Evolutionary conservation across 2,329 filamentous ascomycete genomes (phyloP).

Genomic region (Calcarisporium arbuscula): DNA sequence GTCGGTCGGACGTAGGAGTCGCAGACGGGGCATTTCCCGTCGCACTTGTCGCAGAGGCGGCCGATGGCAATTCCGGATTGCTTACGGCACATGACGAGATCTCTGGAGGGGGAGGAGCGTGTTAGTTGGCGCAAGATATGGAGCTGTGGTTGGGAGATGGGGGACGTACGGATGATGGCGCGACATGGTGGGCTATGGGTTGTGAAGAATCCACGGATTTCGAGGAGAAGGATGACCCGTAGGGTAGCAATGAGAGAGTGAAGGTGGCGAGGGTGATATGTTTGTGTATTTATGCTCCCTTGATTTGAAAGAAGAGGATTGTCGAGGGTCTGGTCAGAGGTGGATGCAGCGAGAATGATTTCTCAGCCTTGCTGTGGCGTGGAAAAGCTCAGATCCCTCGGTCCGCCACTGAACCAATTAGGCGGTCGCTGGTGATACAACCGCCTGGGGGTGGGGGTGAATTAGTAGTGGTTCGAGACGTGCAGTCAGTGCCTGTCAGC

Average conservation of each 20-base stretch:
- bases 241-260: slow-evolving; percentile 3
- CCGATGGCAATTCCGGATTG: slow-evolving; percentile 96
- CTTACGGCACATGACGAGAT: slow-evolving; percentile 99
- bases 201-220: neutral
- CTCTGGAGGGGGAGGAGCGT: slow-evolving; percentile 40
- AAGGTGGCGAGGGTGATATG: slow-evolving; percentile 3
- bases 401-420: too few relatives aligned
- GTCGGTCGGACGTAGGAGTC: slow-evolving; percentile 98
- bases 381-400: slow-evolving; percentile 7
- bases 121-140: slow-evolving; percentile 18
- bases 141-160: slow-evolving; percentile 2
- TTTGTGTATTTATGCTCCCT: too few relatives aligned
- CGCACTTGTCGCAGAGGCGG: slow-evolving; percentile 98
- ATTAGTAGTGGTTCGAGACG: too few relatives aligned
- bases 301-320: slow-evolving; percentile 2
- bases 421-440: too few relatives aligned
- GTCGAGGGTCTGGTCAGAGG: slow-evolving; percentile 1
- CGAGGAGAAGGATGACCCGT: slow-evolving; percentile 3
- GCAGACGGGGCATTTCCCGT: slow-evolving; percentile 98
- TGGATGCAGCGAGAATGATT: slow-evolving; percentile 19
- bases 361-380: slow-evolving; percentile 39
- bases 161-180: slow-evolving; percentile 79
- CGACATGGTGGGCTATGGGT: slow-evolving; percentile 57
- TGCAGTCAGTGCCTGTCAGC: too few relatives aligned
- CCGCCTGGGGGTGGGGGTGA: too few relatives aligned